Base-by-base conservation (phyloP, 768 basidiomycete genomes). In the Hygrocybe punicea region DNA sequence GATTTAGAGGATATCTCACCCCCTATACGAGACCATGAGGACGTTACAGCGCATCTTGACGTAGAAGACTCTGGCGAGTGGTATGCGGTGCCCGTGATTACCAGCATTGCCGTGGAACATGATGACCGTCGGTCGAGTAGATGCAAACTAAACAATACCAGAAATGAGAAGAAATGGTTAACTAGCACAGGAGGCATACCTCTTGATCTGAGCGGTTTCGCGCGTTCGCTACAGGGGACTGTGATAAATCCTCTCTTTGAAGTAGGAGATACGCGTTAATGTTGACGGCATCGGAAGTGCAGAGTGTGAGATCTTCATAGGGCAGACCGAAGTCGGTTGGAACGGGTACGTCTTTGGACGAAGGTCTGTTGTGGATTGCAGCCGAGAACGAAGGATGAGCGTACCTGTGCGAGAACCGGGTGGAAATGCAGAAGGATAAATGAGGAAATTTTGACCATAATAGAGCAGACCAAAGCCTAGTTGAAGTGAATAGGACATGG, bases 31-130 rank as follows among this genome's bases (percentile, higher is more conserved):
- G 58, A 96, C 74, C 87, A 98, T 93, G 39, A 98, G 75, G 3
- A 97, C 93, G 67, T 98, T 98, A 70, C 93, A 97, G 14, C 91
- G 80, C 84, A 93, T 85, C 65, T 84, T 83, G 47, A 83, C 72
- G 66, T 81, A 91, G 67, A 98, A 96, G 34, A 92, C 81, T 50
- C 82, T 81, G 0, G 90, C 95, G 24, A 97, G 76, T 2, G 94
- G 96, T 66, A 98, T 81, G 23, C 96, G 82, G 66, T 98, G 96
- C 1, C 96, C 95, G 37, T 85, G 77, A 62, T 92, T 93, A 13
- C 90, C 90, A 0, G 85, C 89, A 63, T 91, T 91, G 6, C 96
- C 96, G 63, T 98, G 95, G 55, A 97, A 93, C 85, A 98, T 91
- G 50, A 98, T 70, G 2, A 98, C 78, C 0, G 93, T 97, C 1